Evolutionary conservation across 2,329 filamentous ascomycete species (phyloP).

Genomic region (Alternaria solani): DNA sequence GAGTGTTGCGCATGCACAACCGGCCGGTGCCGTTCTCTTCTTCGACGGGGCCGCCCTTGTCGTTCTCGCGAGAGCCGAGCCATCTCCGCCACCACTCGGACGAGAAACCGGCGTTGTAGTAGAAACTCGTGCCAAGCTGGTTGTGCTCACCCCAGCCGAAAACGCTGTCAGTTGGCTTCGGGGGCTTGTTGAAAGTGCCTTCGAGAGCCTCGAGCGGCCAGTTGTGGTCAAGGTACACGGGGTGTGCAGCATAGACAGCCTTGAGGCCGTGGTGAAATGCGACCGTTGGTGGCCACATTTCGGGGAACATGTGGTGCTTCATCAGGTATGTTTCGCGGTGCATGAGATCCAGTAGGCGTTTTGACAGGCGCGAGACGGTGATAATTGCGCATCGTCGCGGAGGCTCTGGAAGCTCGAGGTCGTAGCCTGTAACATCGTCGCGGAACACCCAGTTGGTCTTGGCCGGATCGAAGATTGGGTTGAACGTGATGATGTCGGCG

Average conservation of each 20-base stretch:
- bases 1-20: constrained; percentile 56
- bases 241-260: constrained; percentile 79
- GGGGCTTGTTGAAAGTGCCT: constrained; percentile 59
- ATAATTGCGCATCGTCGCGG: constrained; percentile 80
- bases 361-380: constrained; percentile 77
- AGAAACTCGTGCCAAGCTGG: constrained; percentile 59
- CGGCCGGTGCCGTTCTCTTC: constrained; percentile 58
- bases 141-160: constrained; percentile 63
- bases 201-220: constrained; percentile 64
- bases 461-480: constrained; percentile 79
- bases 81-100: constrained; percentile 60
- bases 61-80: constrained; percentile 59
- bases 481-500: constrained; percentile 76
- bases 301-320: constrained; percentile 76
- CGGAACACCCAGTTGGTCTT: constrained; percentile 77
- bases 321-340: constrained; percentile 77
- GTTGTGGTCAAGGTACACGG: constrained; percentile 79
- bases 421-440: constrained; percentile 73
- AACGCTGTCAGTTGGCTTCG: constrained; percentile 55
- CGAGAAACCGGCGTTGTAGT: constrained; percentile 60
- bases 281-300: constrained; percentile 79
- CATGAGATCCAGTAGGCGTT: constrained; percentile 76
- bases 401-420: constrained; percentile 62
- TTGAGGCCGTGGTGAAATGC: constrained; percentile 81
- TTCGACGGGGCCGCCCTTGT: constrained; percentile 50